Conservation (phyloP, 192 early-diverging fungal species). For the Coemansia umbellata region DNA sequence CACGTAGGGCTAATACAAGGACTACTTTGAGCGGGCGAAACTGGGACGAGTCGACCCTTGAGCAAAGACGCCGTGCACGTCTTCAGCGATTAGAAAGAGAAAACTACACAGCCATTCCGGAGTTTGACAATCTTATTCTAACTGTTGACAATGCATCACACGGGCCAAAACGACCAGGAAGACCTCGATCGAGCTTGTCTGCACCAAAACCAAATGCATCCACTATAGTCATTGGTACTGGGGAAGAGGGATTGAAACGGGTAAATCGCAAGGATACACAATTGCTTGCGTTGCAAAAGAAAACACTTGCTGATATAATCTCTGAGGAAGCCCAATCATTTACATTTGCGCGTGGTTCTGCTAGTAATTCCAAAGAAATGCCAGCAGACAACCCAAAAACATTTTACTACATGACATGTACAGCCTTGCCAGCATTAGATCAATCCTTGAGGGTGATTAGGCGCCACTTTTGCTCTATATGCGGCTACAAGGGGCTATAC, state of each 20-base stretch:
- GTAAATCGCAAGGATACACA: constrained; percentile 31
- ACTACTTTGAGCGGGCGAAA: neutral
- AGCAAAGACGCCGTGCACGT: constrained; percentile 31
- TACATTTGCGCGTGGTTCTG: neutral
- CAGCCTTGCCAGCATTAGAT: constrained; percentile 32
- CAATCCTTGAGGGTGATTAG: constrained; percentile 30
- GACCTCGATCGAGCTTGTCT: constrained; percentile 7
- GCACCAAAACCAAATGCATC: constrained; percentile 10
- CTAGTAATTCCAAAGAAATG: neutral
- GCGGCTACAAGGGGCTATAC: constrained; percentile 60
- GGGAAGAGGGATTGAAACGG: constrained; percentile 24
- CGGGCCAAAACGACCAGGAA: neutral
- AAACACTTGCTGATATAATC: constrained; percentile 25
- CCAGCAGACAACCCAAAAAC: neutral
- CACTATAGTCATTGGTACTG: constrained; percentile 13
- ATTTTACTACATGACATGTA: constrained; percentile 21
- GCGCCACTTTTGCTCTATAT: constrained; percentile 63
- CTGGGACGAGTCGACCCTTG: constrained; percentile 41
- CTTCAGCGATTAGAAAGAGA: constrained; percentile 37
- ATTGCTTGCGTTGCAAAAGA: constrained; percentile 11
- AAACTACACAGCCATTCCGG: constrained; percentile 33
- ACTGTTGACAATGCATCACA: neutral
- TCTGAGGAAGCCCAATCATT: neutral
- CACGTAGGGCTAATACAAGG: too few relatives aligned
- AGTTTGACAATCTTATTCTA: constrained; percentile 26